These are phyloP conservation scores for Saccharomycopsis hybrid DNA, from an alignment of 1,139 yeast species.

Conservation along the genomic window DNA sequence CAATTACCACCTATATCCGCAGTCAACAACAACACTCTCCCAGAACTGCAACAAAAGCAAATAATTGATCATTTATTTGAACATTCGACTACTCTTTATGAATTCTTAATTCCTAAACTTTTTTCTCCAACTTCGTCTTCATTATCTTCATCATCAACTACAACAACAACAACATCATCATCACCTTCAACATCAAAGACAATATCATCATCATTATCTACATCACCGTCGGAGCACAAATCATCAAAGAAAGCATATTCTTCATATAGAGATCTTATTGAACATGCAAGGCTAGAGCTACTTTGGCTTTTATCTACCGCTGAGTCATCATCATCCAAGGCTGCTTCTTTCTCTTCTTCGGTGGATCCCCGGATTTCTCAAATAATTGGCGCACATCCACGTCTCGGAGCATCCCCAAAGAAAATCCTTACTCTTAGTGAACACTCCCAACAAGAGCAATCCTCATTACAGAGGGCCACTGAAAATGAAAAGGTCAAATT, in stretches of 20 bases:
- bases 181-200: too few relatives aligned
- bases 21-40: conserved; percentile 18
- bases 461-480: conserved; percentile 42
- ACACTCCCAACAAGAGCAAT: conserved; percentile 70
- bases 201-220: too few relatives aligned
- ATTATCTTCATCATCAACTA: too few relatives aligned
- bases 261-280: conserved; percentile 47
- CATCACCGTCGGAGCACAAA: too few relatives aligned
- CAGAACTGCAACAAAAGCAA: conserved; percentile 26
- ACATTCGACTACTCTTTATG: conserved; percentile 51
- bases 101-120: conserved; percentile 35
- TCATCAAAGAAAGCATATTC: conserved; percentile 22
- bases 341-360: conserved; percentile 21
- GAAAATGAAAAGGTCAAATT: conserved; percentile 45
- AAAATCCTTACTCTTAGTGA: conserved; percentile 41
- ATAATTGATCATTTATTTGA: conserved; percentile 58
- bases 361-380: conserved; percentile 35
- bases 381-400: conserved; percentile 84
- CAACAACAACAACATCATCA: too few relatives aligned
- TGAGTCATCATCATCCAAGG: conserved; percentile 23
- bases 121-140: conserved; percentile 18
- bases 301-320: conserved; percentile 28
- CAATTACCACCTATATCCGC: not conserved
- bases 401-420: conserved; percentile 60
- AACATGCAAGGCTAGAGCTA: conserved; percentile 37